Evolutionary conservation across 495 filamentous ascomycete species (phyloP).

Genomic region (Bathelium albidoporum): DNA sequence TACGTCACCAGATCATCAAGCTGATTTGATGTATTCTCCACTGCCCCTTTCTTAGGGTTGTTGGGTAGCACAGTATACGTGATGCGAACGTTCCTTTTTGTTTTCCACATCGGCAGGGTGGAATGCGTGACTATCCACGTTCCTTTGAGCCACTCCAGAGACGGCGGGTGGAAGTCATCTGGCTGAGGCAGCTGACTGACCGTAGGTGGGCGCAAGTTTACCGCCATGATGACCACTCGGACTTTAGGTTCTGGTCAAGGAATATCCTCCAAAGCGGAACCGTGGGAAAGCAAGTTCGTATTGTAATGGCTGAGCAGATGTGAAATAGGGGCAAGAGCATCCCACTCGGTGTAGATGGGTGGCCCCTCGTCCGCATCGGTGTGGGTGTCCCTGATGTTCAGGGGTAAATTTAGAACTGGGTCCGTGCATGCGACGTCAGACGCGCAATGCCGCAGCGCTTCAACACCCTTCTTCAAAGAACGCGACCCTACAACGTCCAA

Average conservation of each 20-base stretch:
- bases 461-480: background rate
- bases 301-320: background rate
- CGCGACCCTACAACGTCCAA: background rate
- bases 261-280: background rate
- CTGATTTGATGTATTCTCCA: slow-evolving; percentile 22
- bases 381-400: too few species aligned
- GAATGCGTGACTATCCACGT: slow-evolving; percentile 71
- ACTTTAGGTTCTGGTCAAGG: background rate
- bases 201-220: slow-evolving; percentile 18
- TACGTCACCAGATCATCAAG: slow-evolving; percentile 62
- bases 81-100: slow-evolving; percentile 62
- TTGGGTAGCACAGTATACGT: slow-evolving; percentile 47
- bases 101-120: slow-evolving; percentile 65
- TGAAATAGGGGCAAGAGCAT: background rate
- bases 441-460: background rate
- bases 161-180: slow-evolving; percentile 35
- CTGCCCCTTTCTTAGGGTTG: slow-evolving; percentile 12
- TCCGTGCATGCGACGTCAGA: background rate
- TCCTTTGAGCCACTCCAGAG: slow-evolving; percentile 49
- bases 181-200: slow-evolving; percentile 15
- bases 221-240: background rate
- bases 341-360: background rate
- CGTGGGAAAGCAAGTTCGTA: background rate
- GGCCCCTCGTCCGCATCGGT: background rate
- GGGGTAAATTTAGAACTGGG: background rate